Base-by-base conservation (phyloP, 305 asterid genomes). In the Rubia balearica region DNA sequence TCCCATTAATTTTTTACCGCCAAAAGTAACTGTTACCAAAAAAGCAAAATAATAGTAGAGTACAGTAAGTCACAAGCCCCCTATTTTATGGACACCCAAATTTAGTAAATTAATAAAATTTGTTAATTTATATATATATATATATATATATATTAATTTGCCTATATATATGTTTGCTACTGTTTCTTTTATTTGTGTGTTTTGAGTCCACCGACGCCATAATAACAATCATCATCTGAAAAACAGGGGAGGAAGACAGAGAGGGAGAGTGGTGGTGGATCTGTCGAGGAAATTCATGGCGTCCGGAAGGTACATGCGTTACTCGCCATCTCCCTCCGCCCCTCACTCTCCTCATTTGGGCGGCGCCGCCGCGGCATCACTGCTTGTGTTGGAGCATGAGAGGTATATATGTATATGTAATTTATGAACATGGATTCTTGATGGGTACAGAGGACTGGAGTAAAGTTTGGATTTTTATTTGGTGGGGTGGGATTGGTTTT, bases 301-400 rank as follows among this genome's bases (percentile, higher is more conserved):
- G 69, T 87, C 91, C 19, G 88, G 91, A 60, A 82, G 96, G 76
- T 89, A 81, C 72, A 89, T 87, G 96, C 86, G 87, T 10, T 89
- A 83, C 77, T 85, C 96, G 11, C 96, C 91, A 7, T 89, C 96
- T 56, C 96, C 86, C 0, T 84, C 93, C 38, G 90, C 87, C 42
- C 89, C 90, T 70, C 92, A 78, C 76, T 85, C 96, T 49, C 96
- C 93, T 75, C 91, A 81, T 78, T 80, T 78, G 48, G 74, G 69
- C 66, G 80, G 78, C 62, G 43, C 78, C 49, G 63, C 76, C 5
- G 73, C 81, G 41, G 61, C 81, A 0, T 73, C 71, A 17, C 49
- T 78, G 56, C 75, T 41, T 61, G 6, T 49, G 57, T 14, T 49
- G 57, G 78, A 78, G 60, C 78, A 78, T 62, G 87, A 83, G 41